A percentile compares a stretch with the other conserved stretches of the same genome.
Conservation (phyloP, 768 basidiomycete species). For the Xerocomellus chrysenteron region DNA sequence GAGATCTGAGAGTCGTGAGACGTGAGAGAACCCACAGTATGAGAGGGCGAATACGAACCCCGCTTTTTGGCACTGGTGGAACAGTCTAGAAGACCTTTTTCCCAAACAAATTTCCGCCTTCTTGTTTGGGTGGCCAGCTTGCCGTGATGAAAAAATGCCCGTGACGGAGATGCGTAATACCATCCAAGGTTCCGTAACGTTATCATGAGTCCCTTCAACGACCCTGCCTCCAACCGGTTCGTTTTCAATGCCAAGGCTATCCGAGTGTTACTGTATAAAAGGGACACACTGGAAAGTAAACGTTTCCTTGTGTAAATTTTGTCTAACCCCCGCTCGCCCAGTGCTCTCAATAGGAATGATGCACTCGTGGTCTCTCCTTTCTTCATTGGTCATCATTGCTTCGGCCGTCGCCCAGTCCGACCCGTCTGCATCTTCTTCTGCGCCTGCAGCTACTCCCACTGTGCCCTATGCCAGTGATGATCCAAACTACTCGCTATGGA, state of each 20-base stretch:
- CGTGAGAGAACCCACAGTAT: too few relatives aligned
- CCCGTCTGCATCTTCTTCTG: conserved; percentile 26
- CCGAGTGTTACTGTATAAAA: conserved; percentile 23
- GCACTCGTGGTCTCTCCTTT: conserved; percentile 34
- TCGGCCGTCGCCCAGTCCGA: conserved; percentile 18
- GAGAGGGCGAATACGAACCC: too few relatives aligned
- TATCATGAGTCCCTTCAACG: too few relatives aligned
- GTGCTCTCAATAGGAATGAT: conserved; percentile 17
- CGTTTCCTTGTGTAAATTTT: conserved; percentile 24
- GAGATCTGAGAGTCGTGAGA: too few relatives aligned
- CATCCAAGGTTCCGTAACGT: conserved; percentile 1
- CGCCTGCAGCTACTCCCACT: conserved; percentile 40
- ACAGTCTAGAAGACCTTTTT: neutral
- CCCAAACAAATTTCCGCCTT: neutral
- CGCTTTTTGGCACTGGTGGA: too few relatives aligned
- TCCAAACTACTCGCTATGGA: conserved; percentile 48
- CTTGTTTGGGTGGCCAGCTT: neutral
- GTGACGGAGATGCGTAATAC: neutral
- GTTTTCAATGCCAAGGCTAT: neutral
- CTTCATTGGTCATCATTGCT: conserved; percentile 17
- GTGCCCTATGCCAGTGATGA: conserved; percentile 44
- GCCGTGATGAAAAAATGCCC: neutral
- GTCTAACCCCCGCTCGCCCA: conserved; percentile 1
- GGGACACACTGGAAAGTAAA: neutral
- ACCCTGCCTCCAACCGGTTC: too few relatives aligned